Evolutionary conservation across 306 rosid genomes (phyloP), one percentile per base, ranked within the genome.

Genomic region (Malus asiatica): DNA sequence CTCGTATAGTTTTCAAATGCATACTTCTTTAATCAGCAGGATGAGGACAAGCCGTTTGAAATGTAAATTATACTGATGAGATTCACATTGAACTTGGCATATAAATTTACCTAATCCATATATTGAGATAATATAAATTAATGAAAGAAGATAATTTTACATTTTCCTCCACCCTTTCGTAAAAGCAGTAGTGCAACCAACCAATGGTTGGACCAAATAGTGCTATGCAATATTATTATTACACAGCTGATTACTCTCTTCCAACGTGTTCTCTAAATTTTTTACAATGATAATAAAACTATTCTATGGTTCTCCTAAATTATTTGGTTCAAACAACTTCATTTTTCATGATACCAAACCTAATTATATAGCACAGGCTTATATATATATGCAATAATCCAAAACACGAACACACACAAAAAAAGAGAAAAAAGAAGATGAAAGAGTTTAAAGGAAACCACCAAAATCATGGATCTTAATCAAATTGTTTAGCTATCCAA

Each of bases 201-300:
- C 73, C 77, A 71, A 70, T 71, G 29, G 81, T 4, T 51, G 44
- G 57, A 33, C 23, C 58, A 51, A 72, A 29, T 44, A 66, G 78
- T 79, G 82, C 40, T 63, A 30, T n/a, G 42, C 68, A 79, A 57
- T 70, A 57, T 80, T 53, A 79, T 66, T 70, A 42, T 80, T 53
- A 70, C 33, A 82, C 14, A 73, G 60, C 40, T 35, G 40, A 77
- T 18, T 63, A 60, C 20, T 38, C 42, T 74, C 38, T 62, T 58
- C 52, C 80, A 84, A 84, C 83, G 85, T 87, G 88, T 64, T 84
- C 11, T 77, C 66, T 73, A 53, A 75, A 80, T 78, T 82, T 82
- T 65, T 58, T 64, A 72, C 33, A 78, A 38, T 71, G 63, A 66
- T 72, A 65, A 23, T 71, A 33, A 22, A 27, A 48, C 44, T 60